Conservation (phyloP, 495 filamentous ascomycete species). For the Daldinia decipiens region DNA sequence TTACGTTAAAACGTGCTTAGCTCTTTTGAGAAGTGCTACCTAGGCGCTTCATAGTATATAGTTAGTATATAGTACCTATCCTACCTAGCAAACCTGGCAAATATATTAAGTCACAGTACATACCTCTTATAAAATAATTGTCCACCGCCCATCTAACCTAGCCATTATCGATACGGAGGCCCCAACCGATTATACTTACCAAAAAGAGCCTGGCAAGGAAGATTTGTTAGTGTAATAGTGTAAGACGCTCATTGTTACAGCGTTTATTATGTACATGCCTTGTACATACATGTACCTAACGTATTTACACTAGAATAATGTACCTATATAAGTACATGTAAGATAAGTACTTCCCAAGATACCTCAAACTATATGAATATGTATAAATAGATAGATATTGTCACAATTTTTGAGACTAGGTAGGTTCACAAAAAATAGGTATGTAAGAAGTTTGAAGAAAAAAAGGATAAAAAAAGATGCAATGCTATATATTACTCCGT, state of each 20-base stretch:
- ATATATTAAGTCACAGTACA: not conserved
- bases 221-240: conserved; percentile 12
- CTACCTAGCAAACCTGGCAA: not conserved
- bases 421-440: too few species aligned
- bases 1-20: conserved; percentile 20
- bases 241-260: conserved; percentile 2
- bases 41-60: conserved; percentile 17
- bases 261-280: not conserved
- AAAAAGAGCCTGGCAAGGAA: conserved; percentile 3
- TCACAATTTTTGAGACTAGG: too few species aligned
- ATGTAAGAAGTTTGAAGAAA: not conserved
- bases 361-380: not conserved
- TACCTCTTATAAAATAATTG: not conserved
- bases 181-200: conserved; percentile 13
- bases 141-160: not conserved
- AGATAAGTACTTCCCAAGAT: not conserved
- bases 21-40: conserved; percentile 33
- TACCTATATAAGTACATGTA: too few species aligned
- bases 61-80: conserved; percentile 9
- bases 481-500: not conserved
- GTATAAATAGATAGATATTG: too few species aligned
- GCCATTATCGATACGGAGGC: conserved; percentile 6
- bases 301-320: too few species aligned
- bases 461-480: not conserved
- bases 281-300: not conserved